A percentile compares a stretch with the other conserved stretches of the same genome.
Evolutionary conservation across 805 yeast genomes (phyloP).

Genomic region (Priceomyces fermenticarens): DNA sequence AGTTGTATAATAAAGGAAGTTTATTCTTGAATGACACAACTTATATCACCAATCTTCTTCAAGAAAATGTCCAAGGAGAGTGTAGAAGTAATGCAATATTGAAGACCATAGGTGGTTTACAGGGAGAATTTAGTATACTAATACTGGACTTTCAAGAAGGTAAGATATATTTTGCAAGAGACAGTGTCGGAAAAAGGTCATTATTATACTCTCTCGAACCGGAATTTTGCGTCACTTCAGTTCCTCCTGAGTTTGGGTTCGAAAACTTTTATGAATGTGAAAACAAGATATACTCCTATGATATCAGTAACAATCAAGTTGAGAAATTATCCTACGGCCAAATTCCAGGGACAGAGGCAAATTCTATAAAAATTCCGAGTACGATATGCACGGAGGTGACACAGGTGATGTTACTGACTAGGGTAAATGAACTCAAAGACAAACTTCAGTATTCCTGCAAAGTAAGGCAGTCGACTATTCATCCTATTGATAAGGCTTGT

Average conservation of each 20-base stretch:
- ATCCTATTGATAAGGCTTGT: conserved; percentile 41
- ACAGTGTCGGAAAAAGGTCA: conserved; percentile 77
- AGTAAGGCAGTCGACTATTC: conserved; percentile 57
- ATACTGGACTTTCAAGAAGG: conserved; percentile 42
- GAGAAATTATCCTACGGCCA: not conserved
- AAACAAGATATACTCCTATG: conserved; percentile 47
- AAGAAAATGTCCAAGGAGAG: conserved; percentile 9
- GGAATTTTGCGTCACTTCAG: conserved; percentile 42
- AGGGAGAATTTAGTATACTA: conserved; percentile 83
- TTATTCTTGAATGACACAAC: conserved; percentile 59
- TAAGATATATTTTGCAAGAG: conserved; percentile 75
- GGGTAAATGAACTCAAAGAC: conserved; percentile 11
- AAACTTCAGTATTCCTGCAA: conserved; percentile 38
- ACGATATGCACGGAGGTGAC: too few relatives aligned
- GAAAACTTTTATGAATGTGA: conserved; percentile 50
- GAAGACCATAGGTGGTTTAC: conserved; percentile 40
- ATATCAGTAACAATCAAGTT: conserved; percentile 15
- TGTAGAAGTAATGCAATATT: conserved; percentile 31
- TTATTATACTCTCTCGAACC: conserved; percentile 44
- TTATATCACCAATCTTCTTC: conserved; percentile 43
- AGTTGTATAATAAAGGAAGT: conserved; percentile 66
- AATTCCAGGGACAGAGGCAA: too few relatives aligned
- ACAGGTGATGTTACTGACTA: not conserved
- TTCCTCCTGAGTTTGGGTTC: conserved; percentile 12
- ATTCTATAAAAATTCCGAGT: too few relatives aligned